phyloP scores from a whole-genome alignment of 257 asterid species.

The Solanum ossicruentum region DNA sequence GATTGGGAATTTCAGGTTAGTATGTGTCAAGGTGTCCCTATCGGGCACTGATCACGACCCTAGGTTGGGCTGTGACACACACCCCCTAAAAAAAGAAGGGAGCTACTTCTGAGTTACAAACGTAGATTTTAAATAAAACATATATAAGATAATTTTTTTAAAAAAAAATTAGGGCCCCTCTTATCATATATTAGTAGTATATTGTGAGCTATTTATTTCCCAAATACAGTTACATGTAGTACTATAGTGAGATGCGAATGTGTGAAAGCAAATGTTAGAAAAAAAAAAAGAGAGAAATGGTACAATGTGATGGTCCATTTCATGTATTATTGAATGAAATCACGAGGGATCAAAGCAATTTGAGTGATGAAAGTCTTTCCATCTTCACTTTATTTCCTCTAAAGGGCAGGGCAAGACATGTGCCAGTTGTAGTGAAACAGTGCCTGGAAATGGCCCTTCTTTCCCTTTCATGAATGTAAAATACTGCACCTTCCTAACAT shows the following conservation, averaged over 20 bases:
- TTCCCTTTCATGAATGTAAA: not conserved
- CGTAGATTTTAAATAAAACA: no score
- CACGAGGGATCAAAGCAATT: not conserved
- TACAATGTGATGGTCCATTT: not conserved
- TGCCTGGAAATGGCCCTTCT: conserved; percentile 10
- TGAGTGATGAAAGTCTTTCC: not conserved
- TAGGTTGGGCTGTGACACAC: no score
- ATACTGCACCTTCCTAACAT: not conserved
- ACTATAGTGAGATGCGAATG: not conserved
- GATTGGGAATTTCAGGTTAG: no score
- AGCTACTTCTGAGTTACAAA: no score
- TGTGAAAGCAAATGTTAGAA: not conserved
- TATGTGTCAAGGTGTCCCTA: no score
- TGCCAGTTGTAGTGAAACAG: conserved; percentile 22
- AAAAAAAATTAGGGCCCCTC: no score
- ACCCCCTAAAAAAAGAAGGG: no score
- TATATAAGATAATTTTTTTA: no score
- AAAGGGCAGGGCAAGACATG: conserved; percentile 18
- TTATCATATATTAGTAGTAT: no score
- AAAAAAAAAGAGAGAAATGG: not conserved
- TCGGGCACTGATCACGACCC: no score
- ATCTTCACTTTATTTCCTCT: not conserved
- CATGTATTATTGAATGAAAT: not conserved
- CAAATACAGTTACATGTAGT: not conserved
- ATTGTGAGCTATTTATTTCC: not conserved